Conservation (phyloP, 2,329 filamentous ascomycete species). For the Pochonia chlamydosporia region DNA sequence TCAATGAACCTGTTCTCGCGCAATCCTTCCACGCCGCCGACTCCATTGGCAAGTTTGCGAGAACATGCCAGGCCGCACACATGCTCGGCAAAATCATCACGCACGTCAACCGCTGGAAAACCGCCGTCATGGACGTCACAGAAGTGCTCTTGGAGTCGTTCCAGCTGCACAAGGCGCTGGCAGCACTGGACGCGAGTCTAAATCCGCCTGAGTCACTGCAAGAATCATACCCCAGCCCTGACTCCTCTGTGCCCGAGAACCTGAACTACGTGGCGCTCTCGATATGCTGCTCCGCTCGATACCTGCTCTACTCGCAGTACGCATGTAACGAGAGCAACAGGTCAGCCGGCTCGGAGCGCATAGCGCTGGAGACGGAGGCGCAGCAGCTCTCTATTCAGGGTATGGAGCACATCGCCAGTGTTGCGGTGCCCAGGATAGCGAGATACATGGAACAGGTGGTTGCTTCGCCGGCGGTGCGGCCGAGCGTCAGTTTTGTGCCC, state of each 20-base stretch:
- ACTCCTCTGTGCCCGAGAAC: constrained; percentile 4
- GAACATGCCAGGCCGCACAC: constrained; percentile 14
- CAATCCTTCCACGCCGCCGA: constrained; percentile 10
- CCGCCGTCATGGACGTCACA: not conserved
- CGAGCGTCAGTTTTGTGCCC: too few relatives aligned
- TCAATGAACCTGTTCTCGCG: constrained; percentile 8
- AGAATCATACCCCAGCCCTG: not conserved
- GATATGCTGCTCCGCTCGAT: constrained; percentile 8
- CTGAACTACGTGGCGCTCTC: not conserved
- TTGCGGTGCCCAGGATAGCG: constrained; percentile 4
- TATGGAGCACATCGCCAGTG: not conserved
- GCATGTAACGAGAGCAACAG: constrained; percentile 10
- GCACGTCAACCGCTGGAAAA: constrained; percentile 4
- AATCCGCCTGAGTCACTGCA: not conserved
- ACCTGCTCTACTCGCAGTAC: constrained; percentile 14
- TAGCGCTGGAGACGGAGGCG: constrained; percentile 13
- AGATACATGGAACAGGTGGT: not conserved
- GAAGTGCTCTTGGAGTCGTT: constrained; percentile 12
- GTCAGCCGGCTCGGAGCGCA: not conserved
- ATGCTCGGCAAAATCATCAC: constrained; percentile 14
- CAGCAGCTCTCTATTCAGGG: constrained; percentile 9
- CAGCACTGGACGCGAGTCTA: not conserved
- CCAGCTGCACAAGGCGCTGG: constrained; percentile 8
- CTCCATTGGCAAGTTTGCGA: constrained; percentile 11
- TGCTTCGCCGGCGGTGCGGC: too few relatives aligned